These are phyloP conservation scores for Starmera dryadoides DNA, from an alignment of 805 yeast genomes.

Conservation along the genomic window DNA sequence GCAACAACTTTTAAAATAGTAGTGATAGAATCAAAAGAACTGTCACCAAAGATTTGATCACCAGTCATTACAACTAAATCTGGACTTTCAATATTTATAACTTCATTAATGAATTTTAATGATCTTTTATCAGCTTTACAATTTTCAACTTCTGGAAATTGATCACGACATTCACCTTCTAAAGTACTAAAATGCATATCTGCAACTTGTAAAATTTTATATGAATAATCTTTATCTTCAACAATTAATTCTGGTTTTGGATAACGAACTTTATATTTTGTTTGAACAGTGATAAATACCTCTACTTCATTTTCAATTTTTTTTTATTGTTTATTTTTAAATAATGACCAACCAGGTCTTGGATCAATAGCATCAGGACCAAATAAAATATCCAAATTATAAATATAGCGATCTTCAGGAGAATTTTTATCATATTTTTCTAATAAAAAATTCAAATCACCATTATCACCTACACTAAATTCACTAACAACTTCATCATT, in stretches of 20 bases:
- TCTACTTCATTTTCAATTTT: slow-evolving; percentile 8
- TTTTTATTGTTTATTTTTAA: slow-evolving; percentile 2
- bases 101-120: slow-evolving; percentile 43
- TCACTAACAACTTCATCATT: slow-evolving; percentile 3
- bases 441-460: not conserved
- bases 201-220: slow-evolving; percentile 82
- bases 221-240: slow-evolving; percentile 35
- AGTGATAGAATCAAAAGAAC: slow-evolving; percentile 69
- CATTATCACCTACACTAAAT: not conserved
- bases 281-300: slow-evolving; percentile 15
- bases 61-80: slow-evolving; percentile 81
- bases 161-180: slow-evolving; percentile 71
- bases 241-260: slow-evolving; percentile 23
- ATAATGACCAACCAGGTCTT: slow-evolving; percentile 55
- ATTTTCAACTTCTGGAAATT: slow-evolving; percentile 44
- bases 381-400: slow-evolving; percentile 63
- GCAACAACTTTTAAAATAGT: slow-evolving; percentile 64
- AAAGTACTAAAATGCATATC: slow-evolving; percentile 90
- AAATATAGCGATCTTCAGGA: slow-evolving; percentile 27
- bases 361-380: slow-evolving; percentile 75
- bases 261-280: slow-evolving; percentile 11
- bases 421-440: slow-evolving; percentile 2
- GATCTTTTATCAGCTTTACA: slow-evolving; percentile 83
- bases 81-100: slow-evolving; percentile 67
- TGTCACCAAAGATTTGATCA: slow-evolving; percentile 77